Evolutionary conservation across 495 filamentous ascomycete genomes (phyloP), one percentile per base, ranked within the genome.

Genomic region (Xylaria sp.): DNA sequence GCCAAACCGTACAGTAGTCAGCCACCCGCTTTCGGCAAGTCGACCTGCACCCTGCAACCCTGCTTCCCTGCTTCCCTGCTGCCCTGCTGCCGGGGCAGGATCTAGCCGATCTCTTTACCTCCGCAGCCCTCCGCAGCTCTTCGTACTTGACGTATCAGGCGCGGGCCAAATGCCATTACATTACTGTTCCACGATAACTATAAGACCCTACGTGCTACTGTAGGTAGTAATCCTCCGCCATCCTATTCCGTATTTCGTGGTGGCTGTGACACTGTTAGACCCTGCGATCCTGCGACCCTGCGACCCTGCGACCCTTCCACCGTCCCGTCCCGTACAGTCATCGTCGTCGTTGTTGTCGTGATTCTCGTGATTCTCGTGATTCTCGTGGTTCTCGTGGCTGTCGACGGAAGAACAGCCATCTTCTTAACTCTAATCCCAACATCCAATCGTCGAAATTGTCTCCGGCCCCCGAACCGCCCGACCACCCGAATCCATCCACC

Each of bases 111-210:
- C 35, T 37, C 35, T 37, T 3, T 37, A 11, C 48, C n/a, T 50
- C 46, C 46, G 43, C 43, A 46, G 43, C 19, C 48, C n/a, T 50
- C 46, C 46, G 43, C 43, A 46, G 43, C 43, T 19, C 53, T 35
- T 35, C 53, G 26, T 58, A 58, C 15, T 48, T 68, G 75, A 76
- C 75, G 75, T 77, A 77, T 77, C 75, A 77, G 75, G 69, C 67
- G 73, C 75, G 70, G 61, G 67, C 35, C 69, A 75, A 74, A 72
- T 75, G 61, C 31, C 61, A 64, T 64, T 48, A 61, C 66, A 75
- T 73, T 75, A 77, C 68, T 57, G 43, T 68, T 41, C 72, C 67
- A 59, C 70, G 48, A 69, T n/a, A n/a, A n/a, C n/a, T n/a, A n/a
- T n/a, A n/a, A n/a, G n/a, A n/a, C n/a, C n/a, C n/a, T n/a, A n/a